Conservation (phyloP, 306 rosid genomes). For the Ceratonia siliqua region DNA sequence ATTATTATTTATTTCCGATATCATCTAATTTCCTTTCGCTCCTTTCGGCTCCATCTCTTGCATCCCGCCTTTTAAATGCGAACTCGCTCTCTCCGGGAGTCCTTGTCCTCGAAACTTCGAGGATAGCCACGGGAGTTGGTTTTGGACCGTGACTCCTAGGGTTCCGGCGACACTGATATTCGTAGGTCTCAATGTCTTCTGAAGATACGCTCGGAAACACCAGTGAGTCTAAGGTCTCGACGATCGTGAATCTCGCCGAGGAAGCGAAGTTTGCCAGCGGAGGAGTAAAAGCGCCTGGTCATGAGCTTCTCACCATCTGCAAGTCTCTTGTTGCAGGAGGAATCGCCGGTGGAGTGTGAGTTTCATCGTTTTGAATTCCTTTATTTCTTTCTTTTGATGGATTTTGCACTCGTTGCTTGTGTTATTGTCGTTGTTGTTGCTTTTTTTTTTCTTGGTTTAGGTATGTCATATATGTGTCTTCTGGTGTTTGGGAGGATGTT, state of each 20-base stretch:
- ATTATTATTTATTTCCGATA: too few species aligned
- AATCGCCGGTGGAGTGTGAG: conserved; percentile 81
- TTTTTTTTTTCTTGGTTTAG: background rate
- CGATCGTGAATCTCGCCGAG: conserved; percentile 49
- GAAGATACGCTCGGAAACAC: conserved; percentile 41
- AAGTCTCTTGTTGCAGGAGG: conserved; percentile 79
- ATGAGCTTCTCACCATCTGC: conserved; percentile 49
- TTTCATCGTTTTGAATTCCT: background rate
- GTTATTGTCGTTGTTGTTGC: background rate
- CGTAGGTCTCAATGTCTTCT: conserved; percentile 51
- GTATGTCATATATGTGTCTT: background rate
- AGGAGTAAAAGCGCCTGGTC: conserved; percentile 50
- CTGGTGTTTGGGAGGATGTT: conserved; percentile 48
- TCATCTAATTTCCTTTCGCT: too few species aligned
- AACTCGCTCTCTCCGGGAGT: background rate
- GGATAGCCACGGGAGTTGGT: background rate
- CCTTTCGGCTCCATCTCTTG: background rate
- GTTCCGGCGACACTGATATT: conserved; percentile 1
- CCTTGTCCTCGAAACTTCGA: background rate
- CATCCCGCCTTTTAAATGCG: background rate
- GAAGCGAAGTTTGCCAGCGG: conserved; percentile 48
- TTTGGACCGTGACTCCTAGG: conserved; percentile 5
- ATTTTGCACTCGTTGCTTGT: background rate
- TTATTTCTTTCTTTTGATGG: background rate
- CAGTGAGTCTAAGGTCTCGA: conserved; percentile 41